Evolutionary conservation across 768 basidiomycete genomes (phyloP).

Genomic region (Auriscalpium vulgare): DNA sequence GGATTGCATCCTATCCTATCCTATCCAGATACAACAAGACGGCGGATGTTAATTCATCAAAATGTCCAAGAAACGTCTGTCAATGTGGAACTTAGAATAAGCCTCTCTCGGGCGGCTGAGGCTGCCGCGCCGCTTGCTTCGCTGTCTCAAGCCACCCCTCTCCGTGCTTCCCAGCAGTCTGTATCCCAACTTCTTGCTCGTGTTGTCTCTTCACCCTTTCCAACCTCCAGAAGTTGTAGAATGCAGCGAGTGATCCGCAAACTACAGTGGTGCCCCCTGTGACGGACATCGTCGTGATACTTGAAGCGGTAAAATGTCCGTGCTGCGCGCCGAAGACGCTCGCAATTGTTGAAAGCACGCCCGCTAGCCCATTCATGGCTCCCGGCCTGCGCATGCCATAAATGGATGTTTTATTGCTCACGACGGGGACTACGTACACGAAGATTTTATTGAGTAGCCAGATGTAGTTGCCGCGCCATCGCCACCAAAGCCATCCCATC

Average conservation of each 20-base stretch:
- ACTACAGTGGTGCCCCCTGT: conserved; percentile 1
- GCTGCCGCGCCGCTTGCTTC: neutral
- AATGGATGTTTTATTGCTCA: neutral
- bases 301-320: neutral
- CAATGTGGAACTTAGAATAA: too few species aligned
- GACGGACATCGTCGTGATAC: conserved; percentile 3
- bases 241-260: neutral
- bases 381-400: neutral
- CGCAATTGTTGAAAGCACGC: conserved; percentile 5
- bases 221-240: conserved; percentile 1
- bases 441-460: conserved; percentile 6
- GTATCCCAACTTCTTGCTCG: neutral
- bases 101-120: neutral
- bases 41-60: too few species aligned
- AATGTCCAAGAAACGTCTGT: too few species aligned
- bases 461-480: conserved; percentile 7
- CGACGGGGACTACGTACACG: neutral
- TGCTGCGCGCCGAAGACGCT: conserved; percentile 2
- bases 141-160: neutral
- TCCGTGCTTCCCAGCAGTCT: neutral
- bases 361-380: conserved; percentile 6
- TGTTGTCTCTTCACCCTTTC: neutral
- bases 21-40: too few species aligned
- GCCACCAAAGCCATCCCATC: conserved; percentile 8
- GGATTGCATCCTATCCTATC: too few species aligned